Evolutionary conservation across 163 green algal genomes (phyloP).

Genomic region (Volvox carteri): DNA sequence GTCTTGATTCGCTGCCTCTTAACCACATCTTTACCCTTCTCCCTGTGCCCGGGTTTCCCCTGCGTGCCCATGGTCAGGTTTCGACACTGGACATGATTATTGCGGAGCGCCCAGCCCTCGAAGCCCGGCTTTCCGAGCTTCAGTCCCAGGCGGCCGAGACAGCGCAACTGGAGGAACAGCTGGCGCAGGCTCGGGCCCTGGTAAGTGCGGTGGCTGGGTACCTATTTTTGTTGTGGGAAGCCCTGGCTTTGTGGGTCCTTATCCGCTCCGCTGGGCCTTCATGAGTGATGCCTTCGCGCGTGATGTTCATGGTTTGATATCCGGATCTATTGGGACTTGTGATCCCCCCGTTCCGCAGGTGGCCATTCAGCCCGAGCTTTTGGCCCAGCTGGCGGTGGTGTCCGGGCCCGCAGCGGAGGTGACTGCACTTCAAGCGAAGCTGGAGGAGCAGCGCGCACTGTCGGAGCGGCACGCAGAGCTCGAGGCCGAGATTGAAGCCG

Average conservation of each 20-base stretch:
- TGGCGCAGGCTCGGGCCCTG: conserved; percentile 19
- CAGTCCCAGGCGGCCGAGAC: conserved; percentile 12
- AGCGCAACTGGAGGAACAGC: conserved; percentile 11
- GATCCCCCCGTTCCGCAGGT: conserved; percentile 31
- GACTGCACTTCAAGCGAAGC: neutral
- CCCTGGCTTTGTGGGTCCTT: too few relatives aligned
- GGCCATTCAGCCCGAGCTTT: neutral
- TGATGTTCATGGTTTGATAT: too few relatives aligned
- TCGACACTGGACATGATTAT: neutral
- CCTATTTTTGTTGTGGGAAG: too few relatives aligned
- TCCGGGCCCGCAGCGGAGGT: conserved; percentile 39
- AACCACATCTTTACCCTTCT: too few relatives aligned
- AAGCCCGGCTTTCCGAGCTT: conserved; percentile 36
- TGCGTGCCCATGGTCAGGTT: too few relatives aligned
- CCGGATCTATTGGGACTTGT: too few relatives aligned
- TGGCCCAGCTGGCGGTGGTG: conserved; percentile 8
- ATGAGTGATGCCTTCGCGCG: too few relatives aligned
- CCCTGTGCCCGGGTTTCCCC: too few relatives aligned
- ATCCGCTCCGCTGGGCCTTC: too few relatives aligned
- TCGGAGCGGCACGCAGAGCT: neutral
- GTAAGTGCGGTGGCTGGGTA: conserved; percentile 22
- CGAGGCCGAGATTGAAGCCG: conserved; percentile 46
- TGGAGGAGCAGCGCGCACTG: conserved; percentile 30
- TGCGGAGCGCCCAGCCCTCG: neutral
- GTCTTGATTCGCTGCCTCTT: too few relatives aligned